phyloP scores from a whole-genome alignment of 2,329 filamentous ascomycete species.

The Fusarium nodosum region DNA sequence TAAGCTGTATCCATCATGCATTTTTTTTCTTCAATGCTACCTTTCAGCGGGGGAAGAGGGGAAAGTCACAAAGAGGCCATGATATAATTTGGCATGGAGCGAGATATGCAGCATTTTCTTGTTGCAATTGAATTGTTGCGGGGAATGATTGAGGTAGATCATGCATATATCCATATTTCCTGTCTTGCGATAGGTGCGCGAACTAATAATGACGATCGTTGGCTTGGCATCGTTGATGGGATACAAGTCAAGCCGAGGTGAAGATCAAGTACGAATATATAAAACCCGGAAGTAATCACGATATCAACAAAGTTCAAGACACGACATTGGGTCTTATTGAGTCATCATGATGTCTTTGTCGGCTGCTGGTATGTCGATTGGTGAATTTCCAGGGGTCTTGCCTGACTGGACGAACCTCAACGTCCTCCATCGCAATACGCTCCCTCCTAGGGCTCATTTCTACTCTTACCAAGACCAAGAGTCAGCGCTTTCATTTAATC shows the following conservation, averaged over 20 bases:
- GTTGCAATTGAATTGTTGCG: background rate
- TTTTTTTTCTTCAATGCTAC: background rate
- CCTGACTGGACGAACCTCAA: constrained; percentile 24
- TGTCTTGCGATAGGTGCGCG: constrained; percentile 27
- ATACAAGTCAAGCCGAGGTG: constrained; percentile 5
- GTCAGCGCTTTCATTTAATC: constrained; percentile 11
- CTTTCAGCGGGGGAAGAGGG: constrained; percentile 18
- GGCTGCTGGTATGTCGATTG: background rate
- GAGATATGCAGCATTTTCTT: constrained; percentile 1
- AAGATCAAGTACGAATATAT: background rate
- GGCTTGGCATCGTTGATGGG: constrained; percentile 17
- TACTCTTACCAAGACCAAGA: constrained; percentile 25
- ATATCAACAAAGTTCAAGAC: no score
- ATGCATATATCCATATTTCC: background rate
- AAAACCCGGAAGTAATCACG: background rate
- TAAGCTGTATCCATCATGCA: background rate
- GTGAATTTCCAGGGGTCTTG: constrained; percentile 19
- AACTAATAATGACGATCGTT: constrained; percentile 10
- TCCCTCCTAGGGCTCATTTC: constrained; percentile 33
- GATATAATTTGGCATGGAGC: constrained; percentile 2
- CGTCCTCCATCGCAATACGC: constrained; percentile 16
- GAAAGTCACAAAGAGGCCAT: background rate
- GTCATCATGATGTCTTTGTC: constrained; percentile 23
- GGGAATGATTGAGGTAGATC: constrained; percentile 20
- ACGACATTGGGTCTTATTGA: background rate